Conservation (phyloP, 2,329 filamentous ascomycete genomes). For the Elsinoe australis region DNA sequence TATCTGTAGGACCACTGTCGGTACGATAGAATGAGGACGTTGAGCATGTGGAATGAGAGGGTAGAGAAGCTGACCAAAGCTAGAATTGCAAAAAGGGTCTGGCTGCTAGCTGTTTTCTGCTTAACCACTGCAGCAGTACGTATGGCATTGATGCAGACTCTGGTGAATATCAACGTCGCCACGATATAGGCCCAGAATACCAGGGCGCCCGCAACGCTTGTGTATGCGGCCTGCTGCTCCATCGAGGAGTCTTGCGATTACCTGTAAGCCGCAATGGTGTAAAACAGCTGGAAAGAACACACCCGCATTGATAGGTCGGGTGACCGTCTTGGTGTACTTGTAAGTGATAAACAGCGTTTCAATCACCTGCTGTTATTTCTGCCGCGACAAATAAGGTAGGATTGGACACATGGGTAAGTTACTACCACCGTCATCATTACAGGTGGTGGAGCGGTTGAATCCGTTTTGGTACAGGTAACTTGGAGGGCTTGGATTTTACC, state of each 20-base stretch:
- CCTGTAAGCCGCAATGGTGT: not conserved
- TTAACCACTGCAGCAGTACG: slow-evolving; percentile 13
- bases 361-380: too few relatives aligned
- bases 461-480: too few relatives aligned
- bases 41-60: slow-evolving; percentile 31
- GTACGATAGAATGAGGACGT: slow-evolving; percentile 30
- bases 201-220: not conserved
- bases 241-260: not conserved
- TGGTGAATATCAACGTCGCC: slow-evolving; percentile 26
- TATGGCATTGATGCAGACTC: slow-evolving; percentile 15
- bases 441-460: too few relatives aligned
- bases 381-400: not conserved
- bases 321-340: too few relatives aligned
- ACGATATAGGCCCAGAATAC: slow-evolving; percentile 32
- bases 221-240: not conserved
- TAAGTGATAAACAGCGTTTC: too few relatives aligned
- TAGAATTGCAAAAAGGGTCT: slow-evolving; percentile 22
- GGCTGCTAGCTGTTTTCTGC: not conserved
- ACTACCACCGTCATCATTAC: too few relatives aligned
- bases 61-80: slow-evolving; percentile 27
- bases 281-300: too few relatives aligned
- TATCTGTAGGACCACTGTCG: slow-evolving; percentile 22
- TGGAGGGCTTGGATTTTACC: too few relatives aligned
- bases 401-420: not conserved
- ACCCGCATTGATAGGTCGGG: too few relatives aligned